Evolutionary conservation across 805 yeast species (phyloP).

Genomic region (Pichia kluyveri): DNA sequence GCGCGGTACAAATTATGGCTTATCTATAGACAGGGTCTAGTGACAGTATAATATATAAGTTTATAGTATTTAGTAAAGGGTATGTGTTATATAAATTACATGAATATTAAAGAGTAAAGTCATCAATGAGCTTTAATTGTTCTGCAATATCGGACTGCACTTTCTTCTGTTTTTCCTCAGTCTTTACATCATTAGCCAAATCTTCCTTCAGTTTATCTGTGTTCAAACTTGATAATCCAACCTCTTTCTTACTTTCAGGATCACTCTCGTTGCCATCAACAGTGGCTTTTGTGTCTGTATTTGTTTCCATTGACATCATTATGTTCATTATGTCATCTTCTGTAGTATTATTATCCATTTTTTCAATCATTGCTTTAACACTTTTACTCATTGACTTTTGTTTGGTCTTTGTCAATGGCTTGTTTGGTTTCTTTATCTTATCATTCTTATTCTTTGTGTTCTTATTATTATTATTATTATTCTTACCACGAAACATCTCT

Average conservation of each 20-base stretch:
- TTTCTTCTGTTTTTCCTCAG: conserved; percentile 21
- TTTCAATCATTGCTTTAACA: conserved; percentile 19
- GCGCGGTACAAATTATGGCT: not conserved
- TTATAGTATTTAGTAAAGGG: not conserved
- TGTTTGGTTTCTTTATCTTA: not conserved
- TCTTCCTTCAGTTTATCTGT: conserved; percentile 34
- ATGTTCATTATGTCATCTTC: conserved; percentile 16
- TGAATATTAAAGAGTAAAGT: conserved; percentile 25
- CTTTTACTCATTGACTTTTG: conserved; percentile 17
- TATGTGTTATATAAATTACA: not conserved
- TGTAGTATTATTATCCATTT: conserved; percentile 18
- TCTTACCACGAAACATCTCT: not conserved
- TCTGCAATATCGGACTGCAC: conserved; percentile 33
- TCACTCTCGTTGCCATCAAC: conserved; percentile 1
- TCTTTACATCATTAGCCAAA: conserved; percentile 16
- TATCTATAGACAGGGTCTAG: not conserved
- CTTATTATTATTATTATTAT: not conserved
- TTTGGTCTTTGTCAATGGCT: conserved; percentile 14
- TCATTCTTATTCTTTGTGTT: not conserved
- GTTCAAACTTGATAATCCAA: conserved; percentile 30
- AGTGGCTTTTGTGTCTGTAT: conserved; percentile 9
- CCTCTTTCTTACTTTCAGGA: not conserved
- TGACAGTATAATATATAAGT: not conserved
- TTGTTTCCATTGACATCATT: conserved; percentile 9
- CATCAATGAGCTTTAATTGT: conserved; percentile 41